Evolutionary conservation across 139 green algal species (phyloP).

Genomic region (Spirogloea muscicola): DNA sequence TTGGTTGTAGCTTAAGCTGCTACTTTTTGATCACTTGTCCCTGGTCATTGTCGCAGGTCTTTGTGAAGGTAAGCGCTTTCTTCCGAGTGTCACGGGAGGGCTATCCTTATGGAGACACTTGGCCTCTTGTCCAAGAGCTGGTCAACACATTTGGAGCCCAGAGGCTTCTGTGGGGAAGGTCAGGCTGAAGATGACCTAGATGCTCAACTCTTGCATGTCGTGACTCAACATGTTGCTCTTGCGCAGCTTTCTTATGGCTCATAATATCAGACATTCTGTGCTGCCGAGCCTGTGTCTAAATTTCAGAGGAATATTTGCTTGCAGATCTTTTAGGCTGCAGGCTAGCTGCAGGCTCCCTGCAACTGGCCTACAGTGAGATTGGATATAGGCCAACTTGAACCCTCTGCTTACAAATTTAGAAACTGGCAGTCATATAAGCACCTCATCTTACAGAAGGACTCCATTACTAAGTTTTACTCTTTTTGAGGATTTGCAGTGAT

Average conservation of each 20-base stretch:
- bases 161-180: slow-evolving; percentile 53
- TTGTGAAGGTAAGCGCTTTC: slow-evolving; percentile 62
- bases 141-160: slow-evolving; percentile 49
- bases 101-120: slow-evolving; percentile 52
- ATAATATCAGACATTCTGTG: not conserved
- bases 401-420: not conserved
- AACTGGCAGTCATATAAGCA: too few relatives aligned
- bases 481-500: too few relatives aligned
- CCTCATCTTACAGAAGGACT: too few relatives aligned
- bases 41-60: too few relatives aligned
- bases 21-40: too few relatives aligned
- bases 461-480: too few relatives aligned
- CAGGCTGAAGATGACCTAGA: too few relatives aligned
- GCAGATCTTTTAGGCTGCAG: not conserved
- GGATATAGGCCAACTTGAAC: not conserved
- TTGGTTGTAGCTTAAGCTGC: too few relatives aligned
- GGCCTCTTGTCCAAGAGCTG: slow-evolving; percentile 33
- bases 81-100: slow-evolving; percentile 53
- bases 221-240: not conserved
- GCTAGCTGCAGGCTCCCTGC: too few relatives aligned
- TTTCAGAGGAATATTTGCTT: not conserved
- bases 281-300: not conserved
- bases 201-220: not conserved
- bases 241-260: not conserved
- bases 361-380: too few relatives aligned